phyloP scores from a whole-genome alignment of 1,284 basidiomycete genomes.

The Malassezia arunalokei region DNA sequence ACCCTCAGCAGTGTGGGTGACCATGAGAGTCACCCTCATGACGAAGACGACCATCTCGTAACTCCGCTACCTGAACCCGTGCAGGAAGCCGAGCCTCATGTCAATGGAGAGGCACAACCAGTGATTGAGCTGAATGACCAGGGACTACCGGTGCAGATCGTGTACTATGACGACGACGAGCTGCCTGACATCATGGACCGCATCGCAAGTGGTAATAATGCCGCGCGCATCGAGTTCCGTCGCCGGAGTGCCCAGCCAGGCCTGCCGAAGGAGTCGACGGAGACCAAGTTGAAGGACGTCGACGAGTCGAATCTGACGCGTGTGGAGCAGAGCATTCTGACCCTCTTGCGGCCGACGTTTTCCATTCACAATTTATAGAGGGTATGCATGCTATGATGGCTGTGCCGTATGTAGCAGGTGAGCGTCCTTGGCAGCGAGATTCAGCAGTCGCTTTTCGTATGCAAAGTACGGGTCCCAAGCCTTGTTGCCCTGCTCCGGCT shows the following conservation, averaged over 20 bases:
- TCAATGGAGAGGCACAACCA: neutral
- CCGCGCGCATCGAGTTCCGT: slow-evolving; percentile 15
- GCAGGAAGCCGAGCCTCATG: neutral
- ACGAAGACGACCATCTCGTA: neutral
- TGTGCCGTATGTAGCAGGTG: slow-evolving; percentile 6
- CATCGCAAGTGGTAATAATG: slow-evolving; percentile 13
- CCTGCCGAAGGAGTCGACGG: neutral
- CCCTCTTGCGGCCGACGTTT: slow-evolving; percentile 9
- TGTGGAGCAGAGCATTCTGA: slow-evolving; percentile 14
- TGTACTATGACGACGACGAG: slow-evolving; percentile 16
- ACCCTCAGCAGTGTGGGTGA: neutral
- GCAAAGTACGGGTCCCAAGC: slow-evolving; percentile 13
- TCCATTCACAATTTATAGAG: neutral
- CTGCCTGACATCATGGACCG: slow-evolving; percentile 14
- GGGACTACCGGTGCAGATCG: slow-evolving; percentile 12
- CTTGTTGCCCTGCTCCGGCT: neutral
- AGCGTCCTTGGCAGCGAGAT: slow-evolving; percentile 11
- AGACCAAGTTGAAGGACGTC: neutral
- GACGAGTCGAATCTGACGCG: slow-evolving; percentile 5
- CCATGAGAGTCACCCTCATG: neutral
- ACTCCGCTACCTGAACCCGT: neutral
- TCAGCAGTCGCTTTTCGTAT: slow-evolving; percentile 14
- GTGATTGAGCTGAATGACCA: slow-evolving; percentile 1
- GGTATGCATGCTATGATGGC: neutral
- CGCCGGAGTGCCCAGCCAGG: slow-evolving; percentile 6